Conservation (phyloP, 2,329 filamentous ascomycete species). For the Venturiaceae sp. region DNA sequence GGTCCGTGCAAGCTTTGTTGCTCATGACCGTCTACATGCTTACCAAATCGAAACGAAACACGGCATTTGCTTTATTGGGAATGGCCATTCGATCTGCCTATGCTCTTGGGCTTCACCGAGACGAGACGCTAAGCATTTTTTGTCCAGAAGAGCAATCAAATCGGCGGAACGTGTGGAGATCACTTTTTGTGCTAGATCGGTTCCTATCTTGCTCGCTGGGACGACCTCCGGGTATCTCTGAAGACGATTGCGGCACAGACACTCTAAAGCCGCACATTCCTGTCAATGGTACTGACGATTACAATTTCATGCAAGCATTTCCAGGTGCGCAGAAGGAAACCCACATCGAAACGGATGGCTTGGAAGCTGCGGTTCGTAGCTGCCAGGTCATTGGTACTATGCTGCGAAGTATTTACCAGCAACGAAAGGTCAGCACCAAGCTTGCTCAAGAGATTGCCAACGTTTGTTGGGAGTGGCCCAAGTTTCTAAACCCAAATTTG, state of each 20-base stretch:
- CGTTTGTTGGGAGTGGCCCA: conserved; percentile 43
- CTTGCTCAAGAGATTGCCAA: conserved; percentile 49
- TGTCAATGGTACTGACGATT: conserved; percentile 15
- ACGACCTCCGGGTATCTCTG: conserved; percentile 50
- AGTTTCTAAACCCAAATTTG: conserved; percentile 31
- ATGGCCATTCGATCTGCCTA: conserved; percentile 56
- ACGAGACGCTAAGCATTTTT: conserved; percentile 49
- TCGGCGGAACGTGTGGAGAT: conserved; percentile 53
- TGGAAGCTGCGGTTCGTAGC: conserved; percentile 48
- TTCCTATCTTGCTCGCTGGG: conserved; percentile 55
- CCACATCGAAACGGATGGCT: conserved; percentile 17
- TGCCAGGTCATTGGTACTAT: conserved; percentile 49
- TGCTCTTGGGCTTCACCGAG: conserved; percentile 51
- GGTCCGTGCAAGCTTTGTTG: conserved; percentile 53
- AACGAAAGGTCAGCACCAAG: conserved; percentile 47
- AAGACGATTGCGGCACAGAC: conserved; percentile 50
- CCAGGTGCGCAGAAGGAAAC: conserved; percentile 11
- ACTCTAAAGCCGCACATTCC: conserved; percentile 22
- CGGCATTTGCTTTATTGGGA: conserved; percentile 52
- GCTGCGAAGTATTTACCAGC: conserved; percentile 50
- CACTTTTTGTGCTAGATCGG: conserved; percentile 54
- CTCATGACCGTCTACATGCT: conserved; percentile 58
- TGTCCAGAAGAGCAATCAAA: conserved; percentile 33
- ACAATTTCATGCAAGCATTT: conserved; percentile 15
- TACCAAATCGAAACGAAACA: conserved; percentile 50